Conservation (phyloP, 2,329 filamentous ascomycete species). For the Botryotinia calthae region DNA sequence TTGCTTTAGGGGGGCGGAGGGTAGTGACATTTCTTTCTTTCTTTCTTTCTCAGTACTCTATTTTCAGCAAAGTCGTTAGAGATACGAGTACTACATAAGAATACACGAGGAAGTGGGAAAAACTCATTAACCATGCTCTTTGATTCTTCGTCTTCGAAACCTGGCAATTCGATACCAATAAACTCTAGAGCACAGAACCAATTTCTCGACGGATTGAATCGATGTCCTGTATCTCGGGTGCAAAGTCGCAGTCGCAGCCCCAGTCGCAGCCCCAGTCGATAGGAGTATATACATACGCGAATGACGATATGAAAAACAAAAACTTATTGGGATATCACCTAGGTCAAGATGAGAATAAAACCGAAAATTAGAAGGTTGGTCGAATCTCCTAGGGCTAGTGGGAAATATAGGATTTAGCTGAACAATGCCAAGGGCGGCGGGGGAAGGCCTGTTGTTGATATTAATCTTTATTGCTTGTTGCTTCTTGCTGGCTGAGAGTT, state of each 20-base stretch:
- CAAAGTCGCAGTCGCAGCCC: background rate
- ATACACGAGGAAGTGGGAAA: background rate
- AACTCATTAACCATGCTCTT: fast-evolving
- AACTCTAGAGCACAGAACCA: background rate
- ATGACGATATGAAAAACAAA: background rate
- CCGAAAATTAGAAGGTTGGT: background rate
- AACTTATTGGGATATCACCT: background rate
- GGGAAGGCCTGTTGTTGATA: background rate
- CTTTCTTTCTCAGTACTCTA: too few species aligned
- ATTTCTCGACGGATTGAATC: background rate
- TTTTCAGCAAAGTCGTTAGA: too few species aligned
- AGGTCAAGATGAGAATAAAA: background rate
- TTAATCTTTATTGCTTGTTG: too few species aligned
- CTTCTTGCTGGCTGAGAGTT: too few species aligned
- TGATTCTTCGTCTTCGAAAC: background rate
- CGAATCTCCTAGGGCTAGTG: background rate
- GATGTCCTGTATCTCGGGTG: background rate
- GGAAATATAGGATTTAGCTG: background rate
- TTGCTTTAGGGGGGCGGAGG: too few species aligned
- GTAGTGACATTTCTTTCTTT: too few species aligned
- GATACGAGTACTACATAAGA: background rate
- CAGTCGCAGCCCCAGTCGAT: background rate
- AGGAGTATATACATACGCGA: background rate
- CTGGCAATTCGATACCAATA: background rate
- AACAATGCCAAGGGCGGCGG: background rate